Evolutionary conservation across 352 stramenopile species (phyloP), one percentile per base, ranked within the genome.

Genomic region (Thalassiosira hispida): DNA sequence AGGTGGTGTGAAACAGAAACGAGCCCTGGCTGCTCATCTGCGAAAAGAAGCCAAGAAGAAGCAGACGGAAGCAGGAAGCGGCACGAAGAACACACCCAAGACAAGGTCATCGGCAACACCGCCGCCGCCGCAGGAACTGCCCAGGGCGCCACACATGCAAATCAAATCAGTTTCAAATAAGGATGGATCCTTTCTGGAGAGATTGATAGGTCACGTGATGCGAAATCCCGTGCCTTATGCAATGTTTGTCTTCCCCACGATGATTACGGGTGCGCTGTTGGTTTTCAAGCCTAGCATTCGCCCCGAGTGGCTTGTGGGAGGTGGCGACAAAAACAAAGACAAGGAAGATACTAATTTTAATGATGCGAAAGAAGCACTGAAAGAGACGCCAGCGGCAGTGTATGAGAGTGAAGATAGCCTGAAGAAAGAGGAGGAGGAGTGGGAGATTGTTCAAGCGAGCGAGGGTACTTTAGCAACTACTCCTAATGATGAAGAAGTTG

Each of bases 141-240:
- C 52, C 52, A 29, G 33, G 52, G 57, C 57, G 1, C 57, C 31
- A 18, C 57, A 66, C 57, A 66, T 66, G 57, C 27, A 25, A 42
- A 18, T 40, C 51, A 27, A 62, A 4, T 31, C 18, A 6, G 6
- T 29, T 12, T 31, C 5, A 18, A 62, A 6, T 6, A n/a, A 20
- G 16, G 14, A 62, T 8, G 52, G 52, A 62, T 11, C 11, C 11
- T n/a, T 22, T 8, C 49, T 62, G 20, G 31, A 11, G 57, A 51
- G 31, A 12, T 14, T 66, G 57, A n/a, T 52, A 5, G 5, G 40
- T 49, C 40, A 49, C 12, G 4, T 52, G 2, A 6, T 52, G 12
- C 20, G 38, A 11, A 67, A 67, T 67, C 59, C 59, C 1, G 23
- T 67, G 0, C 40, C 56, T 0, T 67, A 42, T 33, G 59, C 59